Percentiles rank a stretch among this genome's conserved stretches.
phyloP scores from a whole-genome alignment of 2,329 filamentous ascomycete genomes.

The Gremmenia infestans region DNA sequence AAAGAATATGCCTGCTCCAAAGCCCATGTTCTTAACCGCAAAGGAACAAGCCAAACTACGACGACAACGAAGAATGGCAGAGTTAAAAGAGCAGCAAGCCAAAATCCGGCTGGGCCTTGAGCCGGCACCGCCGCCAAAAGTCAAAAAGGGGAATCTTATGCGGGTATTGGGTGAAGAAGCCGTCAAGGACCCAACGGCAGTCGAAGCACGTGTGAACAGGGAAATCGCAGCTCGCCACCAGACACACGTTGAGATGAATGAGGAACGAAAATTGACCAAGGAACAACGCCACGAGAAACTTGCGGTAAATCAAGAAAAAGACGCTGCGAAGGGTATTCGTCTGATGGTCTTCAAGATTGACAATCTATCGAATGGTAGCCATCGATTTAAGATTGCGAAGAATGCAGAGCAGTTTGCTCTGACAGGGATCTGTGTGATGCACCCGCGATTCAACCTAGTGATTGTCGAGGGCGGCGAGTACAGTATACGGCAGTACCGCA shows the following conservation, averaged over 20 bases:
- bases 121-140: constrained; percentile 86
- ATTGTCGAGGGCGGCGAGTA: constrained; percentile 88
- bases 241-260: constrained; percentile 73
- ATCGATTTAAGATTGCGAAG: constrained; percentile 86
- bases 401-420: constrained; percentile 87
- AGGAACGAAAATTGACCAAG: constrained; percentile 81
- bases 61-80: constrained; percentile 83
- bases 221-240: constrained; percentile 85
- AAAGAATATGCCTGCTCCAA: constrained; percentile 69
- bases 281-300: constrained; percentile 85
- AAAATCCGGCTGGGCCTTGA: constrained; percentile 90
- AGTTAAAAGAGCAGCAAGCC: constrained; percentile 92
- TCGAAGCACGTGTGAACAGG: constrained; percentile 87
- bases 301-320: constrained; percentile 74
- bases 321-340: constrained; percentile 80
- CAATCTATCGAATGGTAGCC: constrained; percentile 85
- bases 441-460: constrained; percentile 82
- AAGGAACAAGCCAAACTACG: constrained; percentile 90
- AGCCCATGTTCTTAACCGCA: constrained; percentile 86
- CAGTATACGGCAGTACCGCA: constrained; percentile 79
- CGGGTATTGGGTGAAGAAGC: constrained; percentile 80
- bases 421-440: constrained; percentile 86
- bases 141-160: constrained; percentile 98
- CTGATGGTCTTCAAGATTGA: constrained; percentile 86
- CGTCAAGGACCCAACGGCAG: constrained; percentile 94